These are phyloP conservation scores for Beauveria australis DNA, from an alignment of 2,329 filamentous ascomycete genomes.

Conservation along the genomic window DNA sequence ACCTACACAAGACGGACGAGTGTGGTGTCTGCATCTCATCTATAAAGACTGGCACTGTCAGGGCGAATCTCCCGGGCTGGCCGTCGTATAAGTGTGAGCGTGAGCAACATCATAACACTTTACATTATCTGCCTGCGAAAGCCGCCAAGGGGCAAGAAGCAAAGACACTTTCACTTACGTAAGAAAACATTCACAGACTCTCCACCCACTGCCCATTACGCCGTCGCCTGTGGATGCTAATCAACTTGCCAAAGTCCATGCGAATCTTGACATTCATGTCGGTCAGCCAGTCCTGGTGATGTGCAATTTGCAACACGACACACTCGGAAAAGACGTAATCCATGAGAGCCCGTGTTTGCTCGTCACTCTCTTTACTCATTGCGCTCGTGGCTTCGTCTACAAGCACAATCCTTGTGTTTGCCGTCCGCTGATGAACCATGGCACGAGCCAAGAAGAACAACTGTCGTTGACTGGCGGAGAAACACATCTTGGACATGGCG, in stretches of 20 bases:
- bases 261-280: neutral
- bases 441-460: neutral
- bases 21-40: no score
- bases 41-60: no score
- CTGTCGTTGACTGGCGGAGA: constrained; percentile 1
- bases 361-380: neutral
- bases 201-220: neutral
- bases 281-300: neutral
- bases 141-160: no score
- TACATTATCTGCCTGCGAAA: no score
- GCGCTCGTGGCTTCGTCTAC: constrained; percentile 5
- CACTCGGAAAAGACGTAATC: neutral
- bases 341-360: neutral
- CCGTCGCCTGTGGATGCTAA: neutral
- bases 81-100: no score
- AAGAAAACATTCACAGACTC: neutral
- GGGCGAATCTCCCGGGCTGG: no score
- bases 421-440: neutral
- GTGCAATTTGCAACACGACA: neutral
- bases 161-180: no score
- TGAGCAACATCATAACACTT: no score
- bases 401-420: neutral
- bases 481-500: neutral
- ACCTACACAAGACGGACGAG: no score
- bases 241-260: neutral